Evolutionary conservation across 23 red algal genomes (phyloP), one percentile per base, ranked within the genome.

Genomic region (Gracilaria caudata): DNA sequence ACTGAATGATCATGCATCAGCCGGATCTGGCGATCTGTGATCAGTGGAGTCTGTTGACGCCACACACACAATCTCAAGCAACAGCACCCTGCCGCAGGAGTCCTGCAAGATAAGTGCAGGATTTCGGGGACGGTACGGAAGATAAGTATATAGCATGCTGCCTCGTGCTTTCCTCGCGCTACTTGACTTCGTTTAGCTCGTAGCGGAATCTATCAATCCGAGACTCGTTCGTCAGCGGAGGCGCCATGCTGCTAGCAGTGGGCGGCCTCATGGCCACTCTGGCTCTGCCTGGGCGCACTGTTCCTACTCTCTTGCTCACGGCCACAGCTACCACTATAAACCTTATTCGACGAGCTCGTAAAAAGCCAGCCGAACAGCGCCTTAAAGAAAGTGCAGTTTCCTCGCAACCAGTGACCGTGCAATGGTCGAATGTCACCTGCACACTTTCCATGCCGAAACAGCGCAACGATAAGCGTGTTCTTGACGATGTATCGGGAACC

Each of bases 181-280:
- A 14, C 61, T 37, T 35, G 26, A 16, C 30, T 17, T 66, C 61
- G 30, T 36, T 16, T 9, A 11, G 61, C 3, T 32, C 25, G 58
- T 10, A 66, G 29, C 28, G 14, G 8, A 37, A 33, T 17, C 1
- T 0, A 66, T 7, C 14, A 35, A 7, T 35, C 13, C 61, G 30
- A 29, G 21, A 37, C 61, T 14, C 29, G 25, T 10, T 17, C 30
- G 30, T 66, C 30, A 33, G 29, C 29, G 7, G 10, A 33, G 1
- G 29, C 30, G 32, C 61, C 61, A 86, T 86, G 82, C 66, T 86
- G 36, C 66, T 86, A 29, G 68, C 82, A 21, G 82, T 86, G 19
- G 82, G 82, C 46, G 82, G 82, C 63, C 82, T 86, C 44, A 86
- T 86, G 82, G 82, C 65, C 68, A 86, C 59, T 32, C 44, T 86